Evolutionary conservation across 1,284 basidiomycete species (phyloP).

Genomic region (Filobasidium uniguttulatum): DNA sequence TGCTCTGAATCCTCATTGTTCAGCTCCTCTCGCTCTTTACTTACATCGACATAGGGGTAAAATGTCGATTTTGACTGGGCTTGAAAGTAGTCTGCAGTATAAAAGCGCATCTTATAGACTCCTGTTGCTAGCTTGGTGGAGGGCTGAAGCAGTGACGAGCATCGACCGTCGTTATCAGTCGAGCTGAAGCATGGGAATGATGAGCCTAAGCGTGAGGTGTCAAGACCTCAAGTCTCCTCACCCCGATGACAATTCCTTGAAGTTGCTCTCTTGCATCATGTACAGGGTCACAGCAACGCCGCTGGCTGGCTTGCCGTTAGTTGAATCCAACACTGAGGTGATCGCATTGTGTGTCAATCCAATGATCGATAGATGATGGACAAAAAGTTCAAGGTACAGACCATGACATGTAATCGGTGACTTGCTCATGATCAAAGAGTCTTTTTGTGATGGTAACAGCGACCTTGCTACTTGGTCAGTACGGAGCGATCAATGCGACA

Average conservation of each 20-base stretch:
- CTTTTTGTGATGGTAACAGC: no score
- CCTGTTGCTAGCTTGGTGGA: slow-evolving; percentile 42
- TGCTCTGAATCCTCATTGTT: no score
- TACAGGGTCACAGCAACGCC: slow-evolving; percentile 49
- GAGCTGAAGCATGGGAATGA: slow-evolving; percentile 37
- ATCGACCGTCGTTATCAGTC: slow-evolving; percentile 74
- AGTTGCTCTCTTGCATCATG: slow-evolving; percentile 34
- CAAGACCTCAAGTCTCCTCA: slow-evolving; percentile 25
- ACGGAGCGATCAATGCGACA: no score
- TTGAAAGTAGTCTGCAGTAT: slow-evolving; percentile 68
- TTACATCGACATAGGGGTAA: slow-evolving; percentile 76
- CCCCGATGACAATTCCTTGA: slow-evolving; percentile 50
- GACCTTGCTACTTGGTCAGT: no score
- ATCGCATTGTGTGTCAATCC: neutral
- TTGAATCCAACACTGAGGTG: slow-evolving; percentile 62
- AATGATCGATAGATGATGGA: neutral
- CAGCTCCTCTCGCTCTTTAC: slow-evolving; percentile 13
- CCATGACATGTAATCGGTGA: slow-evolving; percentile 84
- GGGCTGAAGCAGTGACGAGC: slow-evolving; percentile 53
- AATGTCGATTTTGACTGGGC: slow-evolving; percentile 51
- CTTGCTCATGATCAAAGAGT: slow-evolving; percentile 27
- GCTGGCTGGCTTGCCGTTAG: slow-evolving; percentile 62
- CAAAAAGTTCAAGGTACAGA: slow-evolving; percentile 29
- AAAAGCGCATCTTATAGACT: slow-evolving; percentile 71
- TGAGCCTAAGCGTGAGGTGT: neutral